A percentile compares a stretch with the other conserved stretches of the same genome.
Conservation (phyloP, 2,329 filamentous ascomycete genomes). For the Dryadomyces quercus-mongolicae region DNA sequence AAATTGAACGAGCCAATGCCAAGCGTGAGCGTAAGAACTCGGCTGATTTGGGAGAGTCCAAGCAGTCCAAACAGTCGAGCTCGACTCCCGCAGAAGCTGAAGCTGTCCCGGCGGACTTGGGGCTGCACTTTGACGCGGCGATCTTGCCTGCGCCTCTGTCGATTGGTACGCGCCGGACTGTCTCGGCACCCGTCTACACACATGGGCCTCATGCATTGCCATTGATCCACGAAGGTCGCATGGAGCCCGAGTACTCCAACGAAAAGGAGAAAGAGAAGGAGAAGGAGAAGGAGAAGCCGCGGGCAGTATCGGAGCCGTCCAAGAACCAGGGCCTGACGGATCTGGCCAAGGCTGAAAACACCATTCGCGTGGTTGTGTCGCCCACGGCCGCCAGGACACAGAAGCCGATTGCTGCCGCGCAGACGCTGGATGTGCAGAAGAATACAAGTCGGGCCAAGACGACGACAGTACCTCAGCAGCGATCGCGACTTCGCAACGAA, state of each 20-base stretch:
- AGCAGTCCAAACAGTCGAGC: too few relatives aligned
- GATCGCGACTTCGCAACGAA: neutral
- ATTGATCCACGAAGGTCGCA: slow-evolving; percentile 33
- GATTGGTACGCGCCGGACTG: slow-evolving; percentile 28
- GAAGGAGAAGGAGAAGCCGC: slow-evolving; percentile 22
- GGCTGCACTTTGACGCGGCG: neutral
- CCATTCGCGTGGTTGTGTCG: slow-evolving; percentile 12
- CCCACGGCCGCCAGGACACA: slow-evolving; percentile 5
- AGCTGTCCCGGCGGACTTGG: too few relatives aligned
- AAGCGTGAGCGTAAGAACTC: neutral
- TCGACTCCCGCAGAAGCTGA: neutral
- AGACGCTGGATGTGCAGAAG: slow-evolving; percentile 4
- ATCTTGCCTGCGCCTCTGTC: neutral
- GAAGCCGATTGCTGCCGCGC: neutral
- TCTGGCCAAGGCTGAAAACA: slow-evolving; percentile 8
- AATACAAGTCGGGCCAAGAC: neutral
- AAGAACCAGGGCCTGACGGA: slow-evolving; percentile 10
- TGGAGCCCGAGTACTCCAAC: slow-evolving; percentile 13
- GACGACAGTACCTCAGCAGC: neutral
- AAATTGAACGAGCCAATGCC: slow-evolving; percentile 13
- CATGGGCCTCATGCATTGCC: slow-evolving; percentile 28
- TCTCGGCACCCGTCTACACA: slow-evolving; percentile 38
- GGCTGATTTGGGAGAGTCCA: neutral
- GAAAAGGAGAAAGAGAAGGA: slow-evolving; percentile 19
- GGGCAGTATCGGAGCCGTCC: slow-evolving; percentile 35